Base-by-base conservation (phyloP, 495 filamentous ascomycete species). In the Glarea lozoyensis region DNA sequence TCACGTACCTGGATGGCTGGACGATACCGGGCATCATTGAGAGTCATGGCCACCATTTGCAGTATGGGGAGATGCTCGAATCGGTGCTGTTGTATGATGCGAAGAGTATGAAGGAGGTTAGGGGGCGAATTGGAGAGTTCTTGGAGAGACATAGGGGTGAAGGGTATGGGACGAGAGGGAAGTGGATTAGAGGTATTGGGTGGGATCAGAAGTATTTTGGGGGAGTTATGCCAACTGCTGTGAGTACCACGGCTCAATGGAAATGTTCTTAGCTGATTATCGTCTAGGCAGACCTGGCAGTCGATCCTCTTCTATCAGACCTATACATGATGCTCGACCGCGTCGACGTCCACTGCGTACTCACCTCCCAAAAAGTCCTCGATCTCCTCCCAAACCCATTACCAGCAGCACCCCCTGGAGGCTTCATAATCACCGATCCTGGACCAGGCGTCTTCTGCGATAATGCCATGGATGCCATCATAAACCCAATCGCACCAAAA, bases 401-500 rank as follows among this genome's bases (percentile, higher is more conserved):
- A 2, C 72, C 72, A 10, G 39, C 47, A 34, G 58, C 70, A 34
- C 53, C 77, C 10, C 72, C 76, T 1, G 78, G 79, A 1, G 79
- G 79, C 0, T 71, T 79, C 33, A 65, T 81, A 13, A 55, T 76
- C 9, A 61, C 63, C 12, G 53, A 64, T 3, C 77, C 78, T 0
- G 75, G 76, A 1, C 63, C 61, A 52, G 78, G 79, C n/a, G 78
- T 83, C 9, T 81, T 82, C 53, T 83, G 79, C 50, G 78, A 83
- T 53, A 82, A 82, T 54, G 76, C 77, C 2, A 79, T 82, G 67
- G 76, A 79, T 39, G 31, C 24, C 3, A 59, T 79, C 17, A 67
- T 80, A 13, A 58, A 61, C 34, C 55, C 60, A 9, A 39, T 73
- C 11, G 79, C 73, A 65, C 75, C 75, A 1, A 67, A 65, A 40